Percentiles rank a stretch among this genome's conserved stretches.
These are phyloP conservation scores for Nothopassalora personata DNA, from an alignment of 2,329 filamentous ascomycete species.

Conservation along the genomic window DNA sequence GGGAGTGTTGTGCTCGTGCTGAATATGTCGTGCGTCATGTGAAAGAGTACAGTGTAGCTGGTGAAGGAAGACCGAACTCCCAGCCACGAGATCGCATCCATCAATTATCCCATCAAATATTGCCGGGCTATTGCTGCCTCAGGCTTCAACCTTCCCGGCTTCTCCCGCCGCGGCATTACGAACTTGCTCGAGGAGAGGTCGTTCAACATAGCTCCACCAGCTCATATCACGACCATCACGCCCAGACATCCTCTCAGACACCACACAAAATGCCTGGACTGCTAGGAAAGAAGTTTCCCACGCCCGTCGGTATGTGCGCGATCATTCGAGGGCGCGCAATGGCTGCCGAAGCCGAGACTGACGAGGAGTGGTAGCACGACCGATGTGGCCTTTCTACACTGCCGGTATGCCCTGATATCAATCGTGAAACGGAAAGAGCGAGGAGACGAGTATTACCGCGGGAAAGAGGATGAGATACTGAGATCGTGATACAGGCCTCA, in stretches of 20 bases:
- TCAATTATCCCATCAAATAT: not conserved
- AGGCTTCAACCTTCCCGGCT: not conserved
- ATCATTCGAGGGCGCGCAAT: conserved; percentile 9
- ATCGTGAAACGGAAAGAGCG: not conserved
- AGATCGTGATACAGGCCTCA: conserved; percentile 53
- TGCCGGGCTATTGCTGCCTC: not conserved
- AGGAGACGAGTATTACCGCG: too few species aligned
- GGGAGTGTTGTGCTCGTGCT: conserved; percentile 1
- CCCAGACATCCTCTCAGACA: not conserved
- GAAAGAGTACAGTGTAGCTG: not conserved
- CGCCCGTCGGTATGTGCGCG: conserved; percentile 43
- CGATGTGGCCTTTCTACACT: conserved; percentile 88
- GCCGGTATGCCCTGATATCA: conserved; percentile 61
- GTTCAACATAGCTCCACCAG: not conserved
- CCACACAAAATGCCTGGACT: conserved; percentile 30
- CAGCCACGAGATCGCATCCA: not conserved
- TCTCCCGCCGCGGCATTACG: too few species aligned
- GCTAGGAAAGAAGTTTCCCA: conserved; percentile 50
- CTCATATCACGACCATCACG: not conserved
- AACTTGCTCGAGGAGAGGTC: not conserved
- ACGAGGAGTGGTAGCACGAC: conserved; percentile 60
- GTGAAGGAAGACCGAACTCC: not conserved
- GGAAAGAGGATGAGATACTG: not conserved
- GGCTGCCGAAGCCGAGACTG: conserved; percentile 12
- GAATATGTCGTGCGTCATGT: not conserved